phyloP scores from a whole-genome alignment of 2,329 filamentous ascomycete genomes.

The Colletotrichum navitas region DNA sequence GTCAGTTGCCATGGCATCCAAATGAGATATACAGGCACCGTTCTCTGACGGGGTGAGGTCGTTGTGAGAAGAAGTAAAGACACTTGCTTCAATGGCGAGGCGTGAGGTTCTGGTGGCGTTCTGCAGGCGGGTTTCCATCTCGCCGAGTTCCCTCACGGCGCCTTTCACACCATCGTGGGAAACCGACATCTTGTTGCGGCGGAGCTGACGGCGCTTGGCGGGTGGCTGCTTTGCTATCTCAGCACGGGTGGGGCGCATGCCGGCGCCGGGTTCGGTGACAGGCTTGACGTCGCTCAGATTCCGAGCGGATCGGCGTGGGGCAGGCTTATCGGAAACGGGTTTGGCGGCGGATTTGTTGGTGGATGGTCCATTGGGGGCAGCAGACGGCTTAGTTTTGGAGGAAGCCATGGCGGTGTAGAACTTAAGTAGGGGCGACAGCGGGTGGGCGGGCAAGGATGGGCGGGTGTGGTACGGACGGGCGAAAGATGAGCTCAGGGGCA shows the following conservation, averaged over 20 bases:
- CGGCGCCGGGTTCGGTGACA: conserved; percentile 29
- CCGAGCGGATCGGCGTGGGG: conserved; percentile 38
- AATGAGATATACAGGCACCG: background rate
- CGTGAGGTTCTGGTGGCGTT: conserved; percentile 60
- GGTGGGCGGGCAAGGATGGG: background rate
- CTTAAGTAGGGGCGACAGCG: background rate
- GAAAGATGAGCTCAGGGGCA: conserved; percentile 28
- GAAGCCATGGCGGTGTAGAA: conserved; percentile 19
- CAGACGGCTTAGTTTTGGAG: conserved; percentile 55
- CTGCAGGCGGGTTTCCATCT: conserved; percentile 63
- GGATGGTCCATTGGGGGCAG: conserved; percentile 37
- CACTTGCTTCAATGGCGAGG: conserved; percentile 59
- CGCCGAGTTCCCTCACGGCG: conserved; percentile 59
- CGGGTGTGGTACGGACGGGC: background rate
- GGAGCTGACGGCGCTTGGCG: conserved; percentile 31
- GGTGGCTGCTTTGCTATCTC: conserved; percentile 3
- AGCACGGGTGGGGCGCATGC: conserved; percentile 18
- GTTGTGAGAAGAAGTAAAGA: conserved; percentile 43
- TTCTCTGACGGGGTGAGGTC: background rate
- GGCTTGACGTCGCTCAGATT: conserved; percentile 30
- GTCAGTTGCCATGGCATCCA: conserved; percentile 1
- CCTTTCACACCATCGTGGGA: conserved; percentile 51
- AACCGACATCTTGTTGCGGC: conserved; percentile 22
- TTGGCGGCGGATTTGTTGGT: conserved; percentile 25
- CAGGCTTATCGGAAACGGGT: background rate